A percentile compares a stretch with the other conserved stretches of the same genome.
Conservation (phyloP, 306 rosid species). For the Dicorynia guianensis region DNA sequence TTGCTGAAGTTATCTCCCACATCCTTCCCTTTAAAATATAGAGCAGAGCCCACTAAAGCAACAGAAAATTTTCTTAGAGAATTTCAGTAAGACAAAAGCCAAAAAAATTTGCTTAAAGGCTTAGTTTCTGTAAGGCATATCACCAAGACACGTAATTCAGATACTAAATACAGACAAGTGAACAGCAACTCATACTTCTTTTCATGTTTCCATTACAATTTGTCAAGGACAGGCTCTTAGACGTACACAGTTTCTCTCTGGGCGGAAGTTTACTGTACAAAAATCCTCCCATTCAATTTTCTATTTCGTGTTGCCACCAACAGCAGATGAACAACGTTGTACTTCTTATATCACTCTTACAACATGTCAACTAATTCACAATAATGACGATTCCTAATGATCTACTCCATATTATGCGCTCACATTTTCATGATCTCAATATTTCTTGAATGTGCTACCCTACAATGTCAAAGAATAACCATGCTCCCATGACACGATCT, state of each 20-base stretch:
- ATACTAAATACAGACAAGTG: slow-evolving; percentile 21
- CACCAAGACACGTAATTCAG: neutral
- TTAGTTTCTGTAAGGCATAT: neutral
- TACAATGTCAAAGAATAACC: slow-evolving; percentile 4
- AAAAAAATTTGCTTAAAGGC: neutral
- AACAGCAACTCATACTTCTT: slow-evolving; percentile 12
- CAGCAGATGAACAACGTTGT: neutral
- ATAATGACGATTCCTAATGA: neutral
- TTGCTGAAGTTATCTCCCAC: neutral
- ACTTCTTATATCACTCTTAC: neutral
- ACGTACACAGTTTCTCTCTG: slow-evolving; percentile 14
- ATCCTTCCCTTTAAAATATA: slow-evolving; percentile 4
- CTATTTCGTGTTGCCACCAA: slow-evolving; percentile 18
- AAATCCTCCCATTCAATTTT: slow-evolving; percentile 5
- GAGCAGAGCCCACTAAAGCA: neutral
- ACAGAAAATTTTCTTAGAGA: neutral
- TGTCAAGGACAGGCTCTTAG: neutral
- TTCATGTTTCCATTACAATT: slow-evolving; percentile 1
- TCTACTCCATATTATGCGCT: slow-evolving; percentile 2
- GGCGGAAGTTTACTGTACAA: neutral
- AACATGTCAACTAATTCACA: slow-evolving; percentile 6
- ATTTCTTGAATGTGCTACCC: neutral
- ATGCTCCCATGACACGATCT: slow-evolving; percentile 25
- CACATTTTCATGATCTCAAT: neutral
- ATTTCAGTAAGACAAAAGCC: neutral